phyloP scores from a whole-genome alignment of 495 filamentous ascomycete species.

The Hypomontagnella monticulosa region DNA sequence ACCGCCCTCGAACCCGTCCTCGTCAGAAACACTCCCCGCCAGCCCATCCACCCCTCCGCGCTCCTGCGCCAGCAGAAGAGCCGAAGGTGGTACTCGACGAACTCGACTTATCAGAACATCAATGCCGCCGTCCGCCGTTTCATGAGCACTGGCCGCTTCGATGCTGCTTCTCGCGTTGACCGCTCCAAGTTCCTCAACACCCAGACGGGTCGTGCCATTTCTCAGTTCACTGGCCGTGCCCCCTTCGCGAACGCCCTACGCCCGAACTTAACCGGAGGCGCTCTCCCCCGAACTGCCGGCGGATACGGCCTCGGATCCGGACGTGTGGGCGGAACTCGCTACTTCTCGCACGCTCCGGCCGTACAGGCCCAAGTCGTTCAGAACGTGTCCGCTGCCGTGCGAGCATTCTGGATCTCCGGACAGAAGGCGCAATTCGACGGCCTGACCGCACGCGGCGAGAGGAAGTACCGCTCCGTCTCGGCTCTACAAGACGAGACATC shows the following conservation, averaged over 20 bases:
- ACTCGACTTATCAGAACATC: conserved; percentile 60
- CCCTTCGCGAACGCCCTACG: conserved; percentile 92
- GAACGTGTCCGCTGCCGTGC: conserved; percentile 89
- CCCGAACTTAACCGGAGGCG: conserved; percentile 91
- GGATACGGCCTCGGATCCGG: conserved; percentile 80
- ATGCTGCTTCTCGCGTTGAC: conserved; percentile 61
- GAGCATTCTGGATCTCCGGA: conserved; percentile 88
- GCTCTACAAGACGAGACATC: conserved; percentile 74
- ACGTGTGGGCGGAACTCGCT: conserved; percentile 75
- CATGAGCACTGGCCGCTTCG: conserved; percentile 62
- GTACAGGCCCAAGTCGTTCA: conserved; percentile 90
- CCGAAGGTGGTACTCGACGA: conserved; percentile 75
- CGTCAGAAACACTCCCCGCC: conserved; percentile 63
- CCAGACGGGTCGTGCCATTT: conserved; percentile 70
- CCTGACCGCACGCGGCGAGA: conserved; percentile 72
- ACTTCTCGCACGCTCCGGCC: conserved; percentile 89
- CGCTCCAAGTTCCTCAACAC: conserved; percentile 73
- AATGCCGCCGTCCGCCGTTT: conserved; percentile 68
- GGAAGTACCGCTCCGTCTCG: conserved; percentile 76
- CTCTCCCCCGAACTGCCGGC: conserved; percentile 82
- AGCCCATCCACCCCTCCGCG: conserved; percentile 77
- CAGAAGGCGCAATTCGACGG: conserved; percentile 88
- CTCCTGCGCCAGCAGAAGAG: conserved; percentile 76
- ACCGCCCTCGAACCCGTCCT: conserved; percentile 60
- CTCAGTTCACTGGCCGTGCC: conserved; percentile 72